Evolutionary conservation across 345 rosid genomes (phyloP).

Genomic region (Hevea brasiliensis): DNA sequence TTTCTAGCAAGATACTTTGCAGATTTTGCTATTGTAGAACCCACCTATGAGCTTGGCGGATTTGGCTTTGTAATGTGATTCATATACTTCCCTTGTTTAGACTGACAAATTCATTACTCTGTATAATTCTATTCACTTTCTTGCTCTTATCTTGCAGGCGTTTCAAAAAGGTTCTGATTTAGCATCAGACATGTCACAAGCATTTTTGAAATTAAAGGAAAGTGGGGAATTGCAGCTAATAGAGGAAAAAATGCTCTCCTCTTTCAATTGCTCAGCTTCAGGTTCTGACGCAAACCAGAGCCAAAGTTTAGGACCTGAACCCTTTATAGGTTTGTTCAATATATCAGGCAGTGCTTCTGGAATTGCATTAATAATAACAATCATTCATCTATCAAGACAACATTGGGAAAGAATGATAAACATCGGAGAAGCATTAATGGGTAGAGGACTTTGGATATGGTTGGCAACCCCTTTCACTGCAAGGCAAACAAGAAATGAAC

Average conservation of each 20-base stretch:
- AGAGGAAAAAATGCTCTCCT: conserved; percentile 5
- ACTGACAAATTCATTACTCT: neutral
- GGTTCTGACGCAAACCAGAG: neutral
- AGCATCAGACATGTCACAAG: conserved; percentile 11
- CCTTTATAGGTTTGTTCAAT: conserved; percentile 24
- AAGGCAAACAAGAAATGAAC: conserved; percentile 3
- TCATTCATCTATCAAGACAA: neutral
- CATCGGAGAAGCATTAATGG: neutral
- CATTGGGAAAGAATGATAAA: neutral
- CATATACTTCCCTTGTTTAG: too few species aligned
- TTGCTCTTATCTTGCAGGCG: conserved; percentile 4
- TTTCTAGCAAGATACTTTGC: conserved; percentile 11
- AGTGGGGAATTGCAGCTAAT: conserved; percentile 6
- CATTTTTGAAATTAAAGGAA: neutral
- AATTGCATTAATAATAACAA: conserved; percentile 17
- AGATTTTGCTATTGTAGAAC: conserved; percentile 2
- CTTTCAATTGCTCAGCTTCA: conserved; percentile 8
- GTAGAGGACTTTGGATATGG: conserved; percentile 17
- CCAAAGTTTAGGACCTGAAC: conserved; percentile 20
- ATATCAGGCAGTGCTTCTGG: conserved; percentile 20
- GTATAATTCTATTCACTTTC: neutral
- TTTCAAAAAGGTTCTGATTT: conserved; percentile 16
- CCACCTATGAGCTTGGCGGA: neutral
- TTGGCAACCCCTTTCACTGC: neutral
- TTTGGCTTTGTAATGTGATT: neutral